phyloP scores from a whole-genome alignment of 139 green algal species.

The Tetradesmus lagerheimii region DNA sequence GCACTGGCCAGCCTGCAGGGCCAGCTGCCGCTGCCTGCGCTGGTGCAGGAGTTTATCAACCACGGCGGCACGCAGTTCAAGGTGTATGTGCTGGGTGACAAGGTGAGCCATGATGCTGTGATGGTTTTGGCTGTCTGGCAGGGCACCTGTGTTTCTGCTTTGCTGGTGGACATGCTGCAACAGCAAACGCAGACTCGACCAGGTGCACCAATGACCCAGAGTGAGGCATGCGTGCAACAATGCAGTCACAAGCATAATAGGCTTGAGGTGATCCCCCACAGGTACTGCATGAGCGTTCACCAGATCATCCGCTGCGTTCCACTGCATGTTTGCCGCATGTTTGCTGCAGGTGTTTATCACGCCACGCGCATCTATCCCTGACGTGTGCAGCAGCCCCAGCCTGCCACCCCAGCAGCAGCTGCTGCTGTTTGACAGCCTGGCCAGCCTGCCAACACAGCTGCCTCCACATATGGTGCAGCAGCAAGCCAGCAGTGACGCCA shows the following conservation, averaged over 20 bases:
- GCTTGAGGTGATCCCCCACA: too few relatives aligned
- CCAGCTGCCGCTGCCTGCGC: constrained; percentile 24
- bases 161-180: too few relatives aligned
- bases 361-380: constrained; percentile 69
- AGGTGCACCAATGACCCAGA: too few relatives aligned
- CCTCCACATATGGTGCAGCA: constrained; percentile 1
- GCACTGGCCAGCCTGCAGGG: constrained; percentile 51
- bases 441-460: constrained; percentile 68
- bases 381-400: constrained; percentile 48
- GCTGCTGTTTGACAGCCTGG: constrained; percentile 77
- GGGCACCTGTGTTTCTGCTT: too few relatives aligned
- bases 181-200: too few relatives aligned
- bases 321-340: too few relatives aligned
- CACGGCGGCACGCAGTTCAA: constrained; percentile 83
- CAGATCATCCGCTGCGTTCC: too few relatives aligned
- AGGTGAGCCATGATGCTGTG: constrained; percentile 50
- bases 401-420: constrained; percentile 27
- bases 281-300: too few relatives aligned
- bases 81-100: constrained; percentile 78
- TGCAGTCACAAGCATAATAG: too few relatives aligned
- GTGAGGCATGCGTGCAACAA: too few relatives aligned
- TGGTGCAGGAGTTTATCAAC: constrained; percentile 89
- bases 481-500: background rate
- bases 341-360: constrained; percentile 67
- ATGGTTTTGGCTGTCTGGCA: too few relatives aligned